Percentiles rank a stretch among this genome's conserved stretches.
These are phyloP conservation scores for Trichophyton simii DNA, from an alignment of 2,329 filamentous ascomycete genomes.

Conservation along the genomic window DNA sequence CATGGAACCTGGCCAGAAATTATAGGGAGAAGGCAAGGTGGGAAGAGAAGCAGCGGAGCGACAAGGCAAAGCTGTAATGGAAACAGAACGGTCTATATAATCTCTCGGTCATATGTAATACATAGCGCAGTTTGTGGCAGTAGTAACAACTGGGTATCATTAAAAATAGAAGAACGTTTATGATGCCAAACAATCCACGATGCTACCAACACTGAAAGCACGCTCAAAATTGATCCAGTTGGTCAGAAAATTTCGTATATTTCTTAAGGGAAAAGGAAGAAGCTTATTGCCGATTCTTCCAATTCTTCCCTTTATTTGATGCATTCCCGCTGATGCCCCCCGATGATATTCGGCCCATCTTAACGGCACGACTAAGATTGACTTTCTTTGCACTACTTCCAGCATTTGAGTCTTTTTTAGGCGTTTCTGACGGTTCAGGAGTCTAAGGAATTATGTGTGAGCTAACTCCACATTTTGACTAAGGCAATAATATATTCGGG, in stretches of 20 bases:
- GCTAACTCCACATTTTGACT: not conserved
- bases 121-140: not conserved
- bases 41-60: constrained; percentile 47
- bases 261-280: not conserved
- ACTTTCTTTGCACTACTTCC: not conserved
- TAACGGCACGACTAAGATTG: not conserved
- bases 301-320: not conserved
- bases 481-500: not conserved
- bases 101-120: not conserved
- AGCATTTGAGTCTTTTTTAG: not conserved
- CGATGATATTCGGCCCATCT: not conserved
- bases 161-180: not conserved
- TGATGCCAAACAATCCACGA: not conserved
- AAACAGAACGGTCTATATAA: not conserved
- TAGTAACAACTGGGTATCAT: constrained; percentile 1
- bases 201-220: not conserved
- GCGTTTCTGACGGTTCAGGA: not conserved
- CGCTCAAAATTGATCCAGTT: not conserved
- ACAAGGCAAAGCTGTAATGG: constrained; percentile 47
- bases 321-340: not conserved
- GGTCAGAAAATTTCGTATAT: not conserved
- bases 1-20: constrained; percentile 64
- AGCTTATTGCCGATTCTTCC: not conserved
- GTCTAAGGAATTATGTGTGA: not conserved
- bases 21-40: constrained; percentile 57